These are phyloP conservation scores for Phaffomyces antillensis DNA, from an alignment of 805 yeast genomes.

Conservation along the genomic window DNA sequence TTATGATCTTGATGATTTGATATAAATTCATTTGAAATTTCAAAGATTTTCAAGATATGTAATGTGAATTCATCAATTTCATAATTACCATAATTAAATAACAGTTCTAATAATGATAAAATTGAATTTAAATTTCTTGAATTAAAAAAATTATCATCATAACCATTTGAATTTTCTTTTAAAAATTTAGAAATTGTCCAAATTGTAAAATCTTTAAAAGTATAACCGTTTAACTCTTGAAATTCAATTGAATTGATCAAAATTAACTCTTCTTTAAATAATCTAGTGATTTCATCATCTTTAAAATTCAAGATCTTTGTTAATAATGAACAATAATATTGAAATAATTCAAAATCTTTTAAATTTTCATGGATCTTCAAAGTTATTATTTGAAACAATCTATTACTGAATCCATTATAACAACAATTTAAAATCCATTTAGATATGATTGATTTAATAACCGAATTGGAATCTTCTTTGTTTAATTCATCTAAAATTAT, in stretches of 20 bases:
- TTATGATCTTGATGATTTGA: constrained; percentile 6
- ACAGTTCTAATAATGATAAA: constrained; percentile 36
- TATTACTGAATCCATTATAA: constrained; percentile 48
- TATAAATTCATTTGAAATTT: constrained; percentile 24
- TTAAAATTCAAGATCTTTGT: constrained; percentile 45
- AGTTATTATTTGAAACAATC: constrained; percentile 53
- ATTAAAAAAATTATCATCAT: constrained; percentile 22
- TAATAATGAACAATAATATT: constrained; percentile 53
- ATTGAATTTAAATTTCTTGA: constrained; percentile 35
- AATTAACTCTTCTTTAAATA: constrained; percentile 52
- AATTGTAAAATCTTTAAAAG: constrained; percentile 52
- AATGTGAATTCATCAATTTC: constrained; percentile 31
- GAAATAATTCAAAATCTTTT: constrained; percentile 58
- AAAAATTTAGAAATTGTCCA: constrained; percentile 42
- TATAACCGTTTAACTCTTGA: constrained; percentile 41
- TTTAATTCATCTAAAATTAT: constrained; percentile 59
- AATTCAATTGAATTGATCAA: constrained; percentile 43
- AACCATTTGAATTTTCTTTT: constrained; percentile 17
- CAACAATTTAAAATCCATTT: constrained; percentile 43
- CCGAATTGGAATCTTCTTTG: constrained; percentile 23
- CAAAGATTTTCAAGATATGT: constrained; percentile 36
- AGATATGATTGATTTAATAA: constrained; percentile 32
- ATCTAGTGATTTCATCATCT: constrained; percentile 33
- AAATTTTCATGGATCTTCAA: constrained; percentile 42
- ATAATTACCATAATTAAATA: constrained; percentile 51